Evolutionary conservation across 2,329 filamentous ascomycete species (phyloP), one percentile per base, ranked within the genome.

Genomic region (Graphilbum ipis-grandicollis): DNA sequence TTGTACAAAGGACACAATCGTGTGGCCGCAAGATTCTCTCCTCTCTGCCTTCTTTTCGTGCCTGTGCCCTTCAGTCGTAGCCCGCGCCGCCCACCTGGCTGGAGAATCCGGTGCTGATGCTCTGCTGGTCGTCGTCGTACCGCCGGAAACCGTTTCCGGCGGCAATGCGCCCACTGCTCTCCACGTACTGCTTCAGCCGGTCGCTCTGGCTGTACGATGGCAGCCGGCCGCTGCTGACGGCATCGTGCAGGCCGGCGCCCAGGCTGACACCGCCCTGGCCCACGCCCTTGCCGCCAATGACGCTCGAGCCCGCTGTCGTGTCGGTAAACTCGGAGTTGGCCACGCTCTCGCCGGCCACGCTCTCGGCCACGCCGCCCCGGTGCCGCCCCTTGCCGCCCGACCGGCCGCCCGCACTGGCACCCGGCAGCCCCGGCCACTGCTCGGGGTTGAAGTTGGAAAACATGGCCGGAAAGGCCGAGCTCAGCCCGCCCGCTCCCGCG

Each of bases 41-140:
- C 5, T 19, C 13, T 17, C 18, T 35, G 22, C 33, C n/a, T n/a
- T 37, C 35, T 31, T 23, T 28, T 34, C 31, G 33, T 19, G 8
- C 9, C 14, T 18, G 21, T 13, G 18, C 5, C 5, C 26, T 52
- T 68, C 64, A 68, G 51, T 68, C 65, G 46, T 66, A 68, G 41
- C 65, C 64, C 14, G 52, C 42, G 17, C 67, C 63, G 44, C 83
- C 85, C 47, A 94, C 75, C 58, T 96, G 90, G 61, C 85, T 94
- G 43, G 88, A 86, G 60, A 96, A 98, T 34, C 86, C 86, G 36
- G 90, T 96, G 52, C 84, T 93, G 50, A 96, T 75, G 57, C 88
- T 96, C 59, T 90, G 84, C 50, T 90, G 84, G 53, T 96, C 90
- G 47, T 98, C 90, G 47, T 98, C 90, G 43, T 79, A 74, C 36